Evolutionary conservation across 352 stramenopile species (phyloP), one percentile per base, ranked within the genome.

Genomic region (Globisporangium camurandrum): DNA sequence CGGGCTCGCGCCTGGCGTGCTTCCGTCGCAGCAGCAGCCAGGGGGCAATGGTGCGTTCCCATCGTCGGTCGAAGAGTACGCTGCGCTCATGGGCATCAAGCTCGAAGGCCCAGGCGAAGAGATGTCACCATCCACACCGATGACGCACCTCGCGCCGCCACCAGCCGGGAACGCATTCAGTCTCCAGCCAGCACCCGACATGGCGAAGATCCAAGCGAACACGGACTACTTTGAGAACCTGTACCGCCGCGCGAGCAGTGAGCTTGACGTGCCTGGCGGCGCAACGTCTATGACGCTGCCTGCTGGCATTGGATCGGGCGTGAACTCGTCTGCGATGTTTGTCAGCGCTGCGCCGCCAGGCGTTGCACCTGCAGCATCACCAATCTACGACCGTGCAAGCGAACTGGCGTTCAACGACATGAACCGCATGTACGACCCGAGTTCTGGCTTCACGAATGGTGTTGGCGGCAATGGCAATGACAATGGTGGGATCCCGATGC

Each of bases 151-250:
- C 54, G 53, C 63, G 30, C 43, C 56, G 28, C 16, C 34, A 1
- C n/a, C n/a, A n/a, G n/a, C n/a, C n/a, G 49, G 61, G 46, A 60
- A 59, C 34, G 36, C 57, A 36, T 70, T 73, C 45, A 71, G 63
- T 48, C 69, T 79, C 22, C 62, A 61, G 40, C 62, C 53, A 7
- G 43, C 49, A 36, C 60, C 63, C 4, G 75, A 87, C 59, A 61
- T 75, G 59, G 48, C 60, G 49, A 85, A 88, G 70, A 79, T 86
- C 58, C 81, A 93, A 37, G 71, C 74, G 12, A 89, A 93, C 47
- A 75, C 77, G n/a, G 72, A 72, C 7, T 88, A 86, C 62, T 88
- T 91, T 56, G 80, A 91, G 27, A 85, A 82, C 46, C 58, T 88
- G 26, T 84, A 88, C 46, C 73, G 75, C 26, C 73, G 70, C n/a